phyloP scores from a whole-genome alignment of 768 basidiomycete genomes.

The Pulveroboletus sp. region DNA sequence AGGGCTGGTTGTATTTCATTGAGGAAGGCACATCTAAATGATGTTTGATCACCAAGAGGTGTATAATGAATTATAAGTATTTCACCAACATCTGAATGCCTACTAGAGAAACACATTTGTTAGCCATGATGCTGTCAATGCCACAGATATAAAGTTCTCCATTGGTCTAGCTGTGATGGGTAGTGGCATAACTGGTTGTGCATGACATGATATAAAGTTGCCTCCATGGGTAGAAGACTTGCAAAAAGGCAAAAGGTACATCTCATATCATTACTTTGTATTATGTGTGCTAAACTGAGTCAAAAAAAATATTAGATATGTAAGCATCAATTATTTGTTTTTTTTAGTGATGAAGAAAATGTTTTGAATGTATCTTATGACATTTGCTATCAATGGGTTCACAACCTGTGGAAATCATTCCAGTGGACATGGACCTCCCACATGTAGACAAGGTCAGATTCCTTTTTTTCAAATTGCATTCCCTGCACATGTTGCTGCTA shows the following conservation, averaged over 20 bases:
- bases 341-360: background rate
- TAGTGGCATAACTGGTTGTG: background rate
- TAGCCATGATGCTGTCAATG: background rate
- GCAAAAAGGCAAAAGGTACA: background rate
- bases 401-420: conserved; percentile 1
- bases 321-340: background rate
- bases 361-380: conserved; percentile 15
- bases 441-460: background rate
- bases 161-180: background rate
- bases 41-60: background rate
- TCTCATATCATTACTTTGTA: no score
- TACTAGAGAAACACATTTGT: background rate
- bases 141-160: background rate
- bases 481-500: conserved; percentile 24
- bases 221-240: background rate
- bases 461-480: conserved; percentile 39
- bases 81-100: background rate
- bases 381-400: conserved; percentile 15
- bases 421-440: background rate
- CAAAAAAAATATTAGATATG: background rate
- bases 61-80: background rate
- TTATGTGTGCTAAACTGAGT: no score
- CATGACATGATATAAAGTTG: background rate
- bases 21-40: background rate
- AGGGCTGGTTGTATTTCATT: background rate